A percentile compares a stretch with the other conserved stretches of the same genome.
Evolutionary conservation across 2,329 filamentous ascomycete species (phyloP).

Genomic region (Gremmenia infestans): DNA sequence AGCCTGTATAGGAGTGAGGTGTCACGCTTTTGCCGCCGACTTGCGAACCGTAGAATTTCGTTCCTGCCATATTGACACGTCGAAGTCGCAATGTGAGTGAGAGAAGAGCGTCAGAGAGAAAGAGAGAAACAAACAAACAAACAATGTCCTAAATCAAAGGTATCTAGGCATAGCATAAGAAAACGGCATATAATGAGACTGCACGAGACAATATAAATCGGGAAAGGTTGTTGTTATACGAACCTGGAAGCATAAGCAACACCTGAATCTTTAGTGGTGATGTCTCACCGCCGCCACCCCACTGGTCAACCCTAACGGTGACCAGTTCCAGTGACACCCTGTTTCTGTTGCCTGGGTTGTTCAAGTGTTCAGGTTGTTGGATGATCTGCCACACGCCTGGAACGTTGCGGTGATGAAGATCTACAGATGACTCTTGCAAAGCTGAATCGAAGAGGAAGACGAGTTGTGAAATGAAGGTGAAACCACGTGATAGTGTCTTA

Average conservation of each 20-base stretch:
- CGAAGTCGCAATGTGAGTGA: background rate
- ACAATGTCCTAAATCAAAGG: background rate
- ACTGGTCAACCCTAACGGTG: background rate
- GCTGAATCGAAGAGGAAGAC: too few species aligned
- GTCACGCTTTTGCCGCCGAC: conserved; percentile 52
- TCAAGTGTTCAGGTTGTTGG: too few species aligned
- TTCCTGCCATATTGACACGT: conserved; percentile 32
- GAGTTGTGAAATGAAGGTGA: too few species aligned
- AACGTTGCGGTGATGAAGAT: too few species aligned
- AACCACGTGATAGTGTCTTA: too few species aligned
- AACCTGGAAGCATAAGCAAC: background rate
- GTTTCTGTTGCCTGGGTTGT: too few species aligned
- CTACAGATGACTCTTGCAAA: too few species aligned
- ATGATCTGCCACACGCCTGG: too few species aligned
- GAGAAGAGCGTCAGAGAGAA: background rate
- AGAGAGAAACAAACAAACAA: background rate
- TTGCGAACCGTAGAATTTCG: conserved; percentile 54
- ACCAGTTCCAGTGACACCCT: background rate
- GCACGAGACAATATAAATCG: background rate
- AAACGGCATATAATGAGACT: background rate
- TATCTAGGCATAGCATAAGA: background rate
- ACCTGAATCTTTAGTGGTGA: background rate
- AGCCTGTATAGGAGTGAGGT: conserved; percentile 54
- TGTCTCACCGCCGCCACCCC: background rate
- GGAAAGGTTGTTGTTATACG: background rate